Conservation (phyloP, 2,329 filamentous ascomycete species). For the Penicillium sp. region DNA sequence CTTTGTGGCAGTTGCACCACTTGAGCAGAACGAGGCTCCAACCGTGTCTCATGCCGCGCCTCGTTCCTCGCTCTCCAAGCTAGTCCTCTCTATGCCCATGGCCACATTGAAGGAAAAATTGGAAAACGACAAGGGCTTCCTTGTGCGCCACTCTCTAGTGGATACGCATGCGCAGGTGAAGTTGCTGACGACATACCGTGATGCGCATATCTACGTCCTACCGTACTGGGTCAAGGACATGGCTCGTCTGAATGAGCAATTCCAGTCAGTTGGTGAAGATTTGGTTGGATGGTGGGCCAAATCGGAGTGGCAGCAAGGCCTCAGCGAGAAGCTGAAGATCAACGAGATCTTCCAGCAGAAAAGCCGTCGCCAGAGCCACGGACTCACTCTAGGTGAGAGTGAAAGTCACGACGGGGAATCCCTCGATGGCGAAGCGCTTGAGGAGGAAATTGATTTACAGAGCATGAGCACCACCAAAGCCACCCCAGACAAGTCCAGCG, state of each 20-base stretch:
- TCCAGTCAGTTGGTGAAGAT: constrained; percentile 85
- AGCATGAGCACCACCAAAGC: constrained; percentile 47
- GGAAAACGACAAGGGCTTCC: constrained; percentile 58
- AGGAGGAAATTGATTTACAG: constrained; percentile 49
- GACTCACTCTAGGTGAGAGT: constrained; percentile 35
- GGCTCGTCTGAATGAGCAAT: constrained; percentile 64
- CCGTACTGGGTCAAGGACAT: constrained; percentile 85
- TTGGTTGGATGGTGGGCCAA: constrained; percentile 94
- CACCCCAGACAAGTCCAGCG: constrained; percentile 14
- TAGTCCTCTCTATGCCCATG: constrained; percentile 79
- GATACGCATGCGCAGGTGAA: constrained; percentile 65
- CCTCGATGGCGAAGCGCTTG: constrained; percentile 19
- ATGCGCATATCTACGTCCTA: constrained; percentile 91
- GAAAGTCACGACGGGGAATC: constrained; percentile 34
- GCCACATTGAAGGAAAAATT: constrained; percentile 78
- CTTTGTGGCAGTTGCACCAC: constrained; percentile 69
- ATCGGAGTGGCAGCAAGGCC: constrained; percentile 74
- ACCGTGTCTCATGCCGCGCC: constrained; percentile 1
- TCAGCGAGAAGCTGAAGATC: constrained; percentile 69
- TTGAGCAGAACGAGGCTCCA: constrained; percentile 46
- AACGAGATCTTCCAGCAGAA: constrained; percentile 53
- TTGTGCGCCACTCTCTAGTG: constrained; percentile 67
- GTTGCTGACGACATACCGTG: constrained; percentile 74
- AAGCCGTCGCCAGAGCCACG: constrained; percentile 22
- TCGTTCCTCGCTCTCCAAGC: constrained; percentile 50